A percentile compares a stretch with the other conserved stretches of the same genome.
Conservation (phyloP, 2,329 filamentous ascomycete species). For the Penicillium sp. region DNA sequence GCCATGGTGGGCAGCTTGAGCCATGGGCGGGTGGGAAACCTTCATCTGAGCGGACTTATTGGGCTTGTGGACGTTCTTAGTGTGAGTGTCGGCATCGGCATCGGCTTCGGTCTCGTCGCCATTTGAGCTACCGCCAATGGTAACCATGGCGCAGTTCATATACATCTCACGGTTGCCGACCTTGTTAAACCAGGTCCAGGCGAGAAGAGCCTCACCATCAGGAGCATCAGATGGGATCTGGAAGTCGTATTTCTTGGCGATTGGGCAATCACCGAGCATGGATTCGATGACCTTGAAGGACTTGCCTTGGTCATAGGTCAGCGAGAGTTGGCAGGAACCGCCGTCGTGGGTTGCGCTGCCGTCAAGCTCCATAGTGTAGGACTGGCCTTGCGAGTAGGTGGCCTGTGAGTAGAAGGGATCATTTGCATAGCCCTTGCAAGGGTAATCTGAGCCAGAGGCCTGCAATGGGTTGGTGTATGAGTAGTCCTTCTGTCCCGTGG, state of each 20-base stretch:
- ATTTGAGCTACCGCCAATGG: slow-evolving; percentile 46
- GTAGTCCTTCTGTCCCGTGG: slow-evolving; percentile 60
- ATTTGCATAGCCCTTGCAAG: slow-evolving; percentile 69
- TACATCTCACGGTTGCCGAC: slow-evolving; percentile 81
- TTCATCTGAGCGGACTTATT: slow-evolving; percentile 3
- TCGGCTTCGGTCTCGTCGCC: slow-evolving; percentile 5
- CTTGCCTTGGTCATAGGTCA: slow-evolving; percentile 70
- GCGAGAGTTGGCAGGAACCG: slow-evolving; percentile 72
- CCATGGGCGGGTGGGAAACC: slow-evolving; percentile 9
- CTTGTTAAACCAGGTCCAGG: slow-evolving; percentile 77
- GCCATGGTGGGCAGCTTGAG: not conserved
- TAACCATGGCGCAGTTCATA: slow-evolving; percentile 77
- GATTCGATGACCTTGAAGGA: slow-evolving; percentile 69
- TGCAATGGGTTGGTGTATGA: slow-evolving; percentile 68
- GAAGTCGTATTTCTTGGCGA: slow-evolving; percentile 61
- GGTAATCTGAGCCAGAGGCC: slow-evolving; percentile 62
- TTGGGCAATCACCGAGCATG: slow-evolving; percentile 59
- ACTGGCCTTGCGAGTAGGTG: slow-evolving; percentile 61
- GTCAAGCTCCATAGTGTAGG: slow-evolving; percentile 63
- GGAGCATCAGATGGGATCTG: slow-evolving; percentile 64
- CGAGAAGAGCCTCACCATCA: slow-evolving; percentile 62
- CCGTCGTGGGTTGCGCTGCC: slow-evolving; percentile 66
- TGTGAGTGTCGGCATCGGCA: not conserved
- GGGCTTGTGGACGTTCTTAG: not conserved
- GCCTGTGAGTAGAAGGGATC: slow-evolving; percentile 57